phyloP scores from a whole-genome alignment of 805 yeast genomes.

The Metschnikowia hibisci region DNA sequence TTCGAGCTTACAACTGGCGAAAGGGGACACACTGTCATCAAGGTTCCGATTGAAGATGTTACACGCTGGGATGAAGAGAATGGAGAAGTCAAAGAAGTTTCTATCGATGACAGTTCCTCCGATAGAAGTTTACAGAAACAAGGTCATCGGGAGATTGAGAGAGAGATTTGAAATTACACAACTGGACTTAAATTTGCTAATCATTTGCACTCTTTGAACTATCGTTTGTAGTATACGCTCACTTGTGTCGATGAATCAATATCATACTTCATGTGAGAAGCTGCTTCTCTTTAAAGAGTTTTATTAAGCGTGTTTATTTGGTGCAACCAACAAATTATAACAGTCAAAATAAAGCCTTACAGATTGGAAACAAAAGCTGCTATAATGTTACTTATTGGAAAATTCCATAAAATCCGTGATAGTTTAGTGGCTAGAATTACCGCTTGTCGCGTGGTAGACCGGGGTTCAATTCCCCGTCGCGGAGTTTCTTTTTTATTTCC shows the following conservation, averaged over 20 bases:
- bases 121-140: not conserved
- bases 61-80: constrained; percentile 31
- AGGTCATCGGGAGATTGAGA: not conserved
- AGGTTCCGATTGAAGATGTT: constrained; percentile 28
- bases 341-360: too few species aligned
- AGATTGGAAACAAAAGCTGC: too few species aligned
- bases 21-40: constrained; percentile 36
- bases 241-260: too few species aligned
- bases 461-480: constrained; percentile 19
- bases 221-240: too few species aligned
- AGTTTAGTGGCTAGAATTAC: constrained; percentile 21
- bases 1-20: constrained; percentile 37
- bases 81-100: constrained; percentile 11
- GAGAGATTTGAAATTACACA: not conserved
- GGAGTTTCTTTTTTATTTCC: not conserved
- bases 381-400: too few species aligned
- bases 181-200: too few species aligned
- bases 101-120: not conserved
- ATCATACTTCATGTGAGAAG: too few species aligned
- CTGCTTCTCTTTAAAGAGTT: too few species aligned
- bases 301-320: too few species aligned
- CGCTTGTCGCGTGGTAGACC: constrained; percentile 25
- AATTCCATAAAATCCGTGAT: constrained; percentile 5
- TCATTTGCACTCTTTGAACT: too few species aligned
- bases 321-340: not conserved